These are phyloP conservation scores for Salvia splendens DNA, from an alignment of 257 asterid species.

Conservation along the genomic window DNA sequence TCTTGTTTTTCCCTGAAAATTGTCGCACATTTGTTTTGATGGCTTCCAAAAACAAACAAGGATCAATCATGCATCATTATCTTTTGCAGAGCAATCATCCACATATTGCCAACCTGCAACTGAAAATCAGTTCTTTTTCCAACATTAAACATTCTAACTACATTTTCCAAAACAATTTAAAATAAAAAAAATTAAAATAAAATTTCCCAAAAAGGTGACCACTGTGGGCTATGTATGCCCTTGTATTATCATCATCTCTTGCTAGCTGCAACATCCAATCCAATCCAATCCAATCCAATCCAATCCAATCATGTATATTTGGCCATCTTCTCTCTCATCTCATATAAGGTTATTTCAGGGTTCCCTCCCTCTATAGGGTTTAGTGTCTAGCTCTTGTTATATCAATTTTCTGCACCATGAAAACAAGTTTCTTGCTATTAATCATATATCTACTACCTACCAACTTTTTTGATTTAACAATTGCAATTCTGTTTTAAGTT, in stretches of 20 bases:
- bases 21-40: neutral
- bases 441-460: too few relatives aligned
- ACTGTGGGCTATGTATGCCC: conserved; percentile 32
- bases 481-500: too few relatives aligned
- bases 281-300: too few relatives aligned
- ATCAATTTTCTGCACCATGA: conserved; percentile 18
- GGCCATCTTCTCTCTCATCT: conserved; percentile 31
- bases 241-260: conserved; percentile 38
- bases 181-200: neutral
- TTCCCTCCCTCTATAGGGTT: conserved; percentile 3
- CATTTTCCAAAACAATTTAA: conserved; percentile 18
- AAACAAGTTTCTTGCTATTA: neutral
- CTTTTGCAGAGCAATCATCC: conserved; percentile 45
- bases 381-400: conserved; percentile 34
- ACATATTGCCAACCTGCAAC: conserved; percentile 46
- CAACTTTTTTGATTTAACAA: too few relatives aligned
- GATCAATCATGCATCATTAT: conserved; percentile 40
- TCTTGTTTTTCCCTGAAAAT: neutral
- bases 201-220: conserved; percentile 28
- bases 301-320: conserved; percentile 48
- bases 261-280: conserved; percentile 40
- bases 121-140: conserved; percentile 42
- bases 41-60: conserved; percentile 16
- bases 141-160: conserved; percentile 40
- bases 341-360: conserved; percentile 26